phyloP scores from a whole-genome alignment of 2,329 filamentous ascomycete genomes.

The Mariannaea sp. region DNA sequence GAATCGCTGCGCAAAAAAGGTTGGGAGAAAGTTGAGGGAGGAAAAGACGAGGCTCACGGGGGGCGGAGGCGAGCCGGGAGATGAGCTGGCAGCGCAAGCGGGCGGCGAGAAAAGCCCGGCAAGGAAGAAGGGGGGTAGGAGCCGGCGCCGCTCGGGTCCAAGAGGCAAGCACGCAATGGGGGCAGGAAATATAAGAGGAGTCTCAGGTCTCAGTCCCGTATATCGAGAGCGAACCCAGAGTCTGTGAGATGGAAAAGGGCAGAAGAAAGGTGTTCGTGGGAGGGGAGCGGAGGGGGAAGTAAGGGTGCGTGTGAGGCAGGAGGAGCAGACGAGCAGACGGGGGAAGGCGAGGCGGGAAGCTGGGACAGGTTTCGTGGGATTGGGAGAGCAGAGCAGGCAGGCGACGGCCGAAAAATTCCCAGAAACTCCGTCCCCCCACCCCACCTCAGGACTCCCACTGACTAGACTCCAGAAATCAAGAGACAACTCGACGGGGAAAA shows the following conservation, averaged over 20 bases:
- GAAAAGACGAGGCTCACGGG: constrained; percentile 4
- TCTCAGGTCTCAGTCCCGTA: neutral
- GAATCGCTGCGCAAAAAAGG: neutral
- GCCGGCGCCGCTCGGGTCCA: constrained; percentile 7
- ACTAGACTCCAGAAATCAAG: neutral
- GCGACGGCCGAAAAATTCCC: neutral
- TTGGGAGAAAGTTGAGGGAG: constrained; percentile 5
- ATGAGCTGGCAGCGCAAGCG: constrained; percentile 4
- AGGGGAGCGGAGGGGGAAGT: constrained; percentile 1
- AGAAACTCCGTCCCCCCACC: neutral
- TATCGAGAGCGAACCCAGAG: neutral
- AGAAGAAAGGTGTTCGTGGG: neutral
- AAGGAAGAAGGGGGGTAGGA: constrained; percentile 1
- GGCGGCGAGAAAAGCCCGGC: constrained; percentile 15
- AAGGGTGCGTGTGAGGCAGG: neutral
- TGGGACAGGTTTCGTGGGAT: neutral
- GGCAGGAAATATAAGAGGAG: constrained; percentile 1
- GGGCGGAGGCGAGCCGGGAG: constrained; percentile 8
- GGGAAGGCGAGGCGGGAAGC: constrained; percentile 15
- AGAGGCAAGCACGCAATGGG: constrained; percentile 1
- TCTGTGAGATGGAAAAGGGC: neutral
- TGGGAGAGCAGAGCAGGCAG: neutral
- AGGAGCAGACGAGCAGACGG: constrained; percentile 12
- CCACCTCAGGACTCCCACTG: neutral
- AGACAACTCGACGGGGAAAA: constrained; percentile 14